A percentile compares a stretch with the other conserved stretches of the same genome.
phyloP scores from a whole-genome alignment of 371 early-diverging fungal species.

The Umbelopsis sp. region DNA sequence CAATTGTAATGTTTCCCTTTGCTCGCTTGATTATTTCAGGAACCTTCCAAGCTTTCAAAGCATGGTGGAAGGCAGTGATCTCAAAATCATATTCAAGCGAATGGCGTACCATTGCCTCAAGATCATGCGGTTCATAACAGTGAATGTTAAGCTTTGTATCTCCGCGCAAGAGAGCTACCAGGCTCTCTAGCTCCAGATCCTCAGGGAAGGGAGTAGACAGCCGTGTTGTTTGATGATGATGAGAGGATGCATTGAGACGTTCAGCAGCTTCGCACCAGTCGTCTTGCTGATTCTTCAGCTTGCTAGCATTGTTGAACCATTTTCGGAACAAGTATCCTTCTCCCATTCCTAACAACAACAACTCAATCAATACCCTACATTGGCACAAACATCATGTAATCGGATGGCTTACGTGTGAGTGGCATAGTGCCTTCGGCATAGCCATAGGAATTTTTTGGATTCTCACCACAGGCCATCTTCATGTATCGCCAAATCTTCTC shows the following conservation, averaged over 20 bases:
- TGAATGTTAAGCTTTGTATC: constrained; percentile 62
- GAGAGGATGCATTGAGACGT: constrained; percentile 32
- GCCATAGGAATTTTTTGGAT: constrained; percentile 67
- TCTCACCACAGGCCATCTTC: constrained; percentile 92
- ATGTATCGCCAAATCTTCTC: constrained; percentile 73
- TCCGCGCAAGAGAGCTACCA: constrained; percentile 60
- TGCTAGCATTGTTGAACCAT: constrained; percentile 66
- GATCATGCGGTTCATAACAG: constrained; percentile 57
- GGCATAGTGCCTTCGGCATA: constrained; percentile 34
- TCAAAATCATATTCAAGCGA: constrained; percentile 66
- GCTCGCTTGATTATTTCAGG: constrained; percentile 54
- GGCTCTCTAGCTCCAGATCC: constrained; percentile 46
- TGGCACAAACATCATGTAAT: no score
- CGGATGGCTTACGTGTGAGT: constrained; percentile 37
- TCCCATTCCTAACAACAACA: constrained; percentile 61
- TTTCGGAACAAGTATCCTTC: constrained; percentile 72
- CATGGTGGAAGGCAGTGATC: constrained; percentile 73
- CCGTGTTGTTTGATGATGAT: constrained; percentile 24
- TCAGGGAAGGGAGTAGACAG: constrained; percentile 56
- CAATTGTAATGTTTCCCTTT: constrained; percentile 67
- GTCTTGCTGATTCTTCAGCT: constrained; percentile 62
- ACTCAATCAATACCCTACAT: no score
- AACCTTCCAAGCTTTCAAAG: constrained; percentile 67
- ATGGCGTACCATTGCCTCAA: constrained; percentile 66
- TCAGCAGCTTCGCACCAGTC: constrained; percentile 79